These are phyloP conservation scores for Nitzschia sp. DNA, from an alignment of 108 stramenopile genomes.

Conservation along the genomic window DNA sequence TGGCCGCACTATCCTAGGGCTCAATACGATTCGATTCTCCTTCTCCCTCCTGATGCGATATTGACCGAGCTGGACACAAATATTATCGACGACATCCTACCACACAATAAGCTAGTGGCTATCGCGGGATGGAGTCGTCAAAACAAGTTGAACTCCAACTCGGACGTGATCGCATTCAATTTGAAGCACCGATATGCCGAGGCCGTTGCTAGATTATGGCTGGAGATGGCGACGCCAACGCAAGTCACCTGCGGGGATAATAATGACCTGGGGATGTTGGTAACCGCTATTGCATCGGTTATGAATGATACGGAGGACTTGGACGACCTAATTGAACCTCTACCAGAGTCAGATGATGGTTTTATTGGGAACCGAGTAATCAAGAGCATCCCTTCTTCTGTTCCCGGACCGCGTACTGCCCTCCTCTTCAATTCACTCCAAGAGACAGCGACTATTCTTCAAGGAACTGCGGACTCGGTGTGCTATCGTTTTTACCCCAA, in stretches of 20 bases:
- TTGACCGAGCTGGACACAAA: slow-evolving; percentile 29
- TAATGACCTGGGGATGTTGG: slow-evolving; percentile 23
- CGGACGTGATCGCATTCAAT: slow-evolving; percentile 28
- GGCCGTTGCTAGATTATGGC: slow-evolving; percentile 20
- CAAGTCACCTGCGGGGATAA: slow-evolving; percentile 30
- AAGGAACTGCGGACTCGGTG: slow-evolving; percentile 38
- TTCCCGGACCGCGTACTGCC: slow-evolving; percentile 7
- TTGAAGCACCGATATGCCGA: slow-evolving; percentile 19
- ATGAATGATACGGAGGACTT: slow-evolving; percentile 11
- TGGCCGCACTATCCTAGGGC: background rate
- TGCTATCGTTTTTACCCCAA: slow-evolving; percentile 52
- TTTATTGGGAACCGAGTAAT: slow-evolving; percentile 18
- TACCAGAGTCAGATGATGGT: slow-evolving; percentile 19
- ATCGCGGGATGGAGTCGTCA: slow-evolving; percentile 31
- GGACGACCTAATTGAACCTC: slow-evolving; percentile 9
- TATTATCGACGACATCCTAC: slow-evolving; percentile 24
- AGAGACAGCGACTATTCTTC: slow-evolving; percentile 9
- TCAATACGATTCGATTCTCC: slow-evolving; percentile 25
- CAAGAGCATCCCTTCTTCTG: slow-evolving; percentile 11
- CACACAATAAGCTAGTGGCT: slow-evolving; percentile 32
- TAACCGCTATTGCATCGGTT: slow-evolving; percentile 20
- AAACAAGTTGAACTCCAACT: background rate
- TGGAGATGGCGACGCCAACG: background rate
- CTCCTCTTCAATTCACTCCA: background rate
- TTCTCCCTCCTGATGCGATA: slow-evolving; percentile 33